phyloP scores from a whole-genome alignment of 1,284 basidiomycete genomes.

The Pascua guehoae region DNA sequence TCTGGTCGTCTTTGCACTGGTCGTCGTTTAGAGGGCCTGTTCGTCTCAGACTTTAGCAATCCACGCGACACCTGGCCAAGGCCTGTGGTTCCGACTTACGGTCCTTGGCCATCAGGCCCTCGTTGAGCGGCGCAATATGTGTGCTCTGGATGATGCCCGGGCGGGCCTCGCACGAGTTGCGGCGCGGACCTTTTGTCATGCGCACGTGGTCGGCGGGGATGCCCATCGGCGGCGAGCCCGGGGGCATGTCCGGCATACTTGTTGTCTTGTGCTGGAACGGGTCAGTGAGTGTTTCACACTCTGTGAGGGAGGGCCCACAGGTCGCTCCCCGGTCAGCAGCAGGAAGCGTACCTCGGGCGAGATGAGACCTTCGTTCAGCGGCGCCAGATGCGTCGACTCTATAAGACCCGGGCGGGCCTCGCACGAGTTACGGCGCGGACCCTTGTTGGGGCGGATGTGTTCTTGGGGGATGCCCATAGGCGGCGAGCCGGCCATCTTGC shows the following conservation, averaged over 20 bases:
- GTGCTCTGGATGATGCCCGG: conserved; percentile 16
- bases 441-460: conserved; percentile 6
- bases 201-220: conserved; percentile 6
- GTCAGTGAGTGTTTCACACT: too few relatives aligned
- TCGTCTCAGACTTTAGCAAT: conserved; percentile 40
- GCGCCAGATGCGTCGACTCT: conserved; percentile 17
- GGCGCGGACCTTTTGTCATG: conserved; percentile 4
- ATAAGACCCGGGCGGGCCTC: conserved; percentile 17
- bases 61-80: conserved; percentile 3
- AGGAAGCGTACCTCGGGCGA: not conserved
- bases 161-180: conserved; percentile 15
- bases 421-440: conserved; percentile 18
- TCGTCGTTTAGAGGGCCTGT: too few relatives aligned
- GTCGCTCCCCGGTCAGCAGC: too few relatives aligned
- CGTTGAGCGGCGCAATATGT: conserved; percentile 17
- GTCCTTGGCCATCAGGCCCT: conserved; percentile 8
- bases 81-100: conserved; percentile 3
- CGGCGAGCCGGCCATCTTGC: not conserved
- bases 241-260: not conserved
- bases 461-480: conserved; percentile 3
- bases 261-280: too few relatives aligned
- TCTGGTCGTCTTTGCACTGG: too few relatives aligned
- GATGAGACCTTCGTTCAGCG: conserved; percentile 18
- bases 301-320: too few relatives aligned
- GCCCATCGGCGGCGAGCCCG: conserved; percentile 5